A percentile compares a stretch with the other conserved stretches of the same genome.
These are phyloP conservation scores for Discostella stelligeroides DNA, from an alignment of 108 stramenopile genomes.

Conservation along the genomic window DNA sequence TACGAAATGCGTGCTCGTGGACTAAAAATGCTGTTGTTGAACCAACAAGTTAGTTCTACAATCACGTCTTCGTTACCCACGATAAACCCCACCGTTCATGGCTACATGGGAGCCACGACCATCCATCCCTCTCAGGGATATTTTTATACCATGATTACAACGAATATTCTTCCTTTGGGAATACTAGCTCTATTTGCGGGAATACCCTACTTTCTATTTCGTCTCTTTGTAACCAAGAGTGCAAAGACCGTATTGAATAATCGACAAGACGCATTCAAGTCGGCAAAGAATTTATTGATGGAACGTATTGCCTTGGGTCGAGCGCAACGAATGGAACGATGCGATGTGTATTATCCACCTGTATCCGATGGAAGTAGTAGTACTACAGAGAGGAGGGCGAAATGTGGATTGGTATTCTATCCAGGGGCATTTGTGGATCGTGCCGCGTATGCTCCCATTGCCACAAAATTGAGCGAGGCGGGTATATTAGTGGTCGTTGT, in stretches of 20 bases:
- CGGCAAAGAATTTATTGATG: conserved; percentile 44
- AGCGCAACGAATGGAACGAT: conserved; percentile 49
- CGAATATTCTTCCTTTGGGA: conserved; percentile 1
- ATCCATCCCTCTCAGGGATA: not conserved
- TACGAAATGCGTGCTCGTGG: not conserved
- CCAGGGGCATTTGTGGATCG: conserved; percentile 67
- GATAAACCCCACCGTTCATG: not conserved
- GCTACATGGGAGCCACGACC: not conserved
- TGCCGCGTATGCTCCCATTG: conserved; percentile 64
- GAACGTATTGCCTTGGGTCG: conserved; percentile 38
- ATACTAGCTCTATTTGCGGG: conserved; percentile 10
- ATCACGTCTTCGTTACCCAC: conserved; percentile 5
- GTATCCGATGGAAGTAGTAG: not conserved
- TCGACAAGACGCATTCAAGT: conserved; percentile 54
- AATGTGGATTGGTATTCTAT: conserved; percentile 57
- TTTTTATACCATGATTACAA: not conserved
- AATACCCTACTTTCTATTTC: conserved; percentile 32
- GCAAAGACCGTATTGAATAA: conserved; percentile 21
- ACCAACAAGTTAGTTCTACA: not conserved
- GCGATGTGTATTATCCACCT: conserved; percentile 58
- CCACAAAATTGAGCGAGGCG: conserved; percentile 51
- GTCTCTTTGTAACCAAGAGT: not conserved
- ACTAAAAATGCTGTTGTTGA: no score
- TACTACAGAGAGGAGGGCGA: conserved; percentile 19
- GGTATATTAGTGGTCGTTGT: conserved; percentile 62